A percentile compares a stretch with the other conserved stretches of the same genome.
These are phyloP conservation scores for Ogataea dorogensis DNA, from an alignment of 805 yeast genomes.

Conservation along the genomic window DNA sequence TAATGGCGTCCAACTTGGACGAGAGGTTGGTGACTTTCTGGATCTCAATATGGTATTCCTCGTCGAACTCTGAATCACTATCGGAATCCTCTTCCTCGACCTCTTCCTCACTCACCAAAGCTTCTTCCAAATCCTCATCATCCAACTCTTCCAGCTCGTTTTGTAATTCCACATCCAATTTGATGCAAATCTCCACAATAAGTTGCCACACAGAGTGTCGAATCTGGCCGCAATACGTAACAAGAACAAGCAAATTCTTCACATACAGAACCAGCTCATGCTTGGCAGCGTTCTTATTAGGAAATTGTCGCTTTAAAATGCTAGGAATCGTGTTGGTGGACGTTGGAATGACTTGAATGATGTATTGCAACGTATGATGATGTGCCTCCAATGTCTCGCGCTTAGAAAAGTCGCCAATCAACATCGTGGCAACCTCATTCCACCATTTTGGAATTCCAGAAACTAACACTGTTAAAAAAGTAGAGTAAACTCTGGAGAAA, in stretches of 20 bases:
- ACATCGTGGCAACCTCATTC: slow-evolving; percentile 69
- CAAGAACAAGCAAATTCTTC: slow-evolving; percentile 55
- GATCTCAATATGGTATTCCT: slow-evolving; percentile 47
- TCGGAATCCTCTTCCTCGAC: slow-evolving; percentile 35
- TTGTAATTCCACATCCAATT: slow-evolving; percentile 88
- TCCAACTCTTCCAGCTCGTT: slow-evolving; percentile 84
- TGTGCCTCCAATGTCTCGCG: slow-evolving; percentile 37
- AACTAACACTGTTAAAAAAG: slow-evolving; percentile 73
- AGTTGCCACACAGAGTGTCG: slow-evolving; percentile 76
- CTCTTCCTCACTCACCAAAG: slow-evolving; percentile 31
- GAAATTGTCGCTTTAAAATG: slow-evolving; percentile 61
- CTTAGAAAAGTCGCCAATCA: slow-evolving; percentile 58
- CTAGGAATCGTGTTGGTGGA: slow-evolving; percentile 63
- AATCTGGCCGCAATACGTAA: slow-evolving; percentile 73
- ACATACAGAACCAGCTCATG: slow-evolving; percentile 60
- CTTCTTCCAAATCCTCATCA: slow-evolving; percentile 62
- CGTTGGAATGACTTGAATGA: slow-evolving; percentile 78
- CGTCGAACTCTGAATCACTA: slow-evolving; percentile 35
- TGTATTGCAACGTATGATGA: slow-evolving; percentile 63
- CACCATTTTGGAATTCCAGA: slow-evolving; percentile 90
- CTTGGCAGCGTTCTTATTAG: slow-evolving; percentile 70
- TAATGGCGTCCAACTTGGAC: slow-evolving; percentile 67
- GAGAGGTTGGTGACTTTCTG: slow-evolving; percentile 53
- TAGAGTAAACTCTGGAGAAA: slow-evolving; percentile 57
- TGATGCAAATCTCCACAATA: slow-evolving; percentile 74